Evolutionary conservation across 805 yeast genomes (phyloP).

Genomic region (Barnettozyma siamensis): DNA sequence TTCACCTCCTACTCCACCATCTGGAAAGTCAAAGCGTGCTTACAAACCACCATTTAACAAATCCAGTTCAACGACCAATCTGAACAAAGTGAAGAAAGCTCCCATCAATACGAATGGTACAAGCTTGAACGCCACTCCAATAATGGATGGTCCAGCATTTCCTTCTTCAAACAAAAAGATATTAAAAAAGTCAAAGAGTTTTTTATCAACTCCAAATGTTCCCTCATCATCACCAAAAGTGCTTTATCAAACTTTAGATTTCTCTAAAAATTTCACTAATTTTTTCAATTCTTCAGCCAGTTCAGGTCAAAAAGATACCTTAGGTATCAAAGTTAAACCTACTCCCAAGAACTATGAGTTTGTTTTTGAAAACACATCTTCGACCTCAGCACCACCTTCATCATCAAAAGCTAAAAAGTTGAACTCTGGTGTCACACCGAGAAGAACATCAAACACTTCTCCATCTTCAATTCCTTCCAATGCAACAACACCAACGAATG

Average conservation of each 20-base stretch:
- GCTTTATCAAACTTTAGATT: conserved; percentile 22
- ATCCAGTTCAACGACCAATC: conserved; percentile 20
- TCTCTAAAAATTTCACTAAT: conserved; percentile 15
- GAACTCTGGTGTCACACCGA: conserved; percentile 10
- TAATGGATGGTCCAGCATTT: not conserved
- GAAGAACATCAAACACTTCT: conserved; percentile 12
- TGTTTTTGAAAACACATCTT: conserved; percentile 16
- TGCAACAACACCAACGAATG: conserved; percentile 15
- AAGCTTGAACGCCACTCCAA: conserved; percentile 3
- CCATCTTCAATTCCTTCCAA: conserved; percentile 7
- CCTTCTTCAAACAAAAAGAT: not conserved
- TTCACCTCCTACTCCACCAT: conserved; percentile 5
- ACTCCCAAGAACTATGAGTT: conserved; percentile 21
- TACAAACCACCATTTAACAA: conserved; percentile 11
- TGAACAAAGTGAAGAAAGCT: conserved; percentile 19
- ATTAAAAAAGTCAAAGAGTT: conserved; percentile 23
- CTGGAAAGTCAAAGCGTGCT: conserved; percentile 8
- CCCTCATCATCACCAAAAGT: conserved; percentile 3
- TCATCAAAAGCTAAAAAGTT: not conserved
- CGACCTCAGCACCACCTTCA: not conserved
- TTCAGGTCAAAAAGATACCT: not conserved
- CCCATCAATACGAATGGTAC: conserved; percentile 7
- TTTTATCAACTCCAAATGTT: conserved; percentile 10
- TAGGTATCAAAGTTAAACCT: conserved; percentile 5
- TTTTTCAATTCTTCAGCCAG: conserved; percentile 1